Evolutionary conservation across 352 stramenopile species (phyloP).

Genomic region (Phytopythium boreale): DNA sequence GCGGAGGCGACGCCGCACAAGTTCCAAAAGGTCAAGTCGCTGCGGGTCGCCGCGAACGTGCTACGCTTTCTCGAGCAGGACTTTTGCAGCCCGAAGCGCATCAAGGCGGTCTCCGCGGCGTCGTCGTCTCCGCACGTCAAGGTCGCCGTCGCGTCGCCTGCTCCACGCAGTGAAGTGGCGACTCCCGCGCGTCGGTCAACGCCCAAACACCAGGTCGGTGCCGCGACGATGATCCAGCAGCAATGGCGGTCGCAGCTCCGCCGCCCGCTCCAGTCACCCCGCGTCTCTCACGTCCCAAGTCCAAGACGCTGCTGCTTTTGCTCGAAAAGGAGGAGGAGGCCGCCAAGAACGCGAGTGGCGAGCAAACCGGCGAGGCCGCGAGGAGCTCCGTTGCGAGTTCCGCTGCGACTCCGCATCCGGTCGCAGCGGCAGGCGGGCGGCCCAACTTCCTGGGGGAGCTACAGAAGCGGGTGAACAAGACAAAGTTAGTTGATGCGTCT

Average conservation of each 20-base stretch:
- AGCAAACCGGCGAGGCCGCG: not conserved
- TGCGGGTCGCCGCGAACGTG: slow-evolving; percentile 59
- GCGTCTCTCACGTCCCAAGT: slow-evolving; percentile 33
- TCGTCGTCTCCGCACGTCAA: not conserved
- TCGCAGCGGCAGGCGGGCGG: slow-evolving; percentile 15
- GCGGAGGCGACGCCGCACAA: slow-evolving; percentile 6
- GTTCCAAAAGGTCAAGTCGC: slow-evolving; percentile 46
- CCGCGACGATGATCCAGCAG: not conserved
- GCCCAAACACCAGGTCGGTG: not conserved
- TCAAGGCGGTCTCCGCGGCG: slow-evolving; percentile 2
- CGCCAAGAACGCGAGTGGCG: slow-evolving; percentile 4
- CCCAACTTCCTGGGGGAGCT: slow-evolving; percentile 37
- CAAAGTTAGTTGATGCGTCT: not conserved
- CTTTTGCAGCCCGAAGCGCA: slow-evolving; percentile 50
- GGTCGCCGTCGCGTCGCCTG: not conserved
- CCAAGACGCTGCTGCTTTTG: slow-evolving; percentile 44
- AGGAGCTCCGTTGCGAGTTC: not conserved
- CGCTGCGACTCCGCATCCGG: slow-evolving; percentile 7
- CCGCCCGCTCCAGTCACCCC: not conserved
- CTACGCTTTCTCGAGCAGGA: slow-evolving; percentile 70
- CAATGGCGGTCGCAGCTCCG: not conserved
- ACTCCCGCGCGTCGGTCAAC: slow-evolving; percentile 10
- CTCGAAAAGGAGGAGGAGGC: slow-evolving; percentile 26
- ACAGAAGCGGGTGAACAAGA: slow-evolving; percentile 23
- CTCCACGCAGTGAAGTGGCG: not conserved